A percentile compares a stretch with the other conserved stretches of the same genome.
Evolutionary conservation across 2,329 filamentous ascomycete genomes (phyloP).

Genomic region (Acrocalymma vagum): DNA sequence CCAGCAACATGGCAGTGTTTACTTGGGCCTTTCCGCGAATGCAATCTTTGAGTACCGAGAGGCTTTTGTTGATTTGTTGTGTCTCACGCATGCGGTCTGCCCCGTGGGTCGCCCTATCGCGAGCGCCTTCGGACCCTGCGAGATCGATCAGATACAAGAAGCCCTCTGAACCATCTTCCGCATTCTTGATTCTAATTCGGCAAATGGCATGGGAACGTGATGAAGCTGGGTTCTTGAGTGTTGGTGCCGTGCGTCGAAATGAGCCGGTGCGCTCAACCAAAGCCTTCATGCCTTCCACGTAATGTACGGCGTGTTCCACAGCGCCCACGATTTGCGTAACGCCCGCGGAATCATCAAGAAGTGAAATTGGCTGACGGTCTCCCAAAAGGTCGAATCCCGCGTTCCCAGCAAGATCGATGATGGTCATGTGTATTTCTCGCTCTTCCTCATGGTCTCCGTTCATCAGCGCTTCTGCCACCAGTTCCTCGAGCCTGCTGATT

Average conservation of each 20-base stretch:
- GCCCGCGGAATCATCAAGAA: constrained; percentile 58
- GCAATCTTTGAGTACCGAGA: constrained; percentile 62
- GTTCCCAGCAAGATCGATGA: constrained; percentile 49
- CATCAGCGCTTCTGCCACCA: constrained; percentile 50
- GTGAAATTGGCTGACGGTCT: constrained; percentile 50
- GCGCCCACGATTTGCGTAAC: constrained; percentile 54
- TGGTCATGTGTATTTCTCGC: constrained; percentile 46
- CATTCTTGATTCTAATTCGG: constrained; percentile 54
- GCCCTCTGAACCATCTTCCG: constrained; percentile 47
- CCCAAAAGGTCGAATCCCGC: constrained; percentile 44
- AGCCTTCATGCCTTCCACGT: constrained; percentile 36
- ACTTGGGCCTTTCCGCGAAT: constrained; percentile 56
- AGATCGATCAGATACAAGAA: constrained; percentile 59
- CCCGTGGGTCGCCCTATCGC: constrained; percentile 52
- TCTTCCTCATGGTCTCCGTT: constrained; percentile 20
- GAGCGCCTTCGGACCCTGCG: constrained; percentile 59
- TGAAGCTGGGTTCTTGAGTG: constrained; percentile 57
- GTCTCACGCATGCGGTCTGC: constrained; percentile 57
- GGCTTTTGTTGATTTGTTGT: constrained; percentile 58
- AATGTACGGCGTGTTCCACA: constrained; percentile 46
- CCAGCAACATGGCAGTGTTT: constrained; percentile 26
- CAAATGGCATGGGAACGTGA: constrained; percentile 61
- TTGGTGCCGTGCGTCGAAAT: constrained; percentile 54
- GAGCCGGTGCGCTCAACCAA: constrained; percentile 49
- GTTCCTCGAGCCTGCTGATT: constrained; percentile 52